Conservation (phyloP, 2,329 filamentous ascomycete species). For the Scedosporium aurantiacum region DNA sequence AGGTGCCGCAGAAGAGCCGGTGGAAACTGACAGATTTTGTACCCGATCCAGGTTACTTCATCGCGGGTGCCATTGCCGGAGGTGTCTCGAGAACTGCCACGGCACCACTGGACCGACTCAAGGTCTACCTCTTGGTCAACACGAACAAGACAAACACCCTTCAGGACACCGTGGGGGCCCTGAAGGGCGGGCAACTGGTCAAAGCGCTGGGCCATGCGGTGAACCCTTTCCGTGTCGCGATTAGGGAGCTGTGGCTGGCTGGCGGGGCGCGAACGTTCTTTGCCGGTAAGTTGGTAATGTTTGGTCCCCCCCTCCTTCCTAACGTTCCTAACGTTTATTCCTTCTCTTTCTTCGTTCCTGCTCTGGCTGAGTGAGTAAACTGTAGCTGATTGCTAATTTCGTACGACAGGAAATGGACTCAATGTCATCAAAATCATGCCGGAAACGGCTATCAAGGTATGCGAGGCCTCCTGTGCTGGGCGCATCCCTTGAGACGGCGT, state of each 20-base stretch:
- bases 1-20: conserved; percentile 9
- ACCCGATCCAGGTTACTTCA: conserved; percentile 91
- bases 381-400: conserved; percentile 7
- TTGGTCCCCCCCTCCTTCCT: background rate
- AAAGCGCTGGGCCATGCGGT: conserved; percentile 54
- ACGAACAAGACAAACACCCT: conserved; percentile 38
- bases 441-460: conserved; percentile 81
- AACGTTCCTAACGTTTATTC: background rate
- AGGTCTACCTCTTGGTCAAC: conserved; percentile 94
- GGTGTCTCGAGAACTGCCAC: conserved; percentile 92
- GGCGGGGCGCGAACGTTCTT: conserved; percentile 86
- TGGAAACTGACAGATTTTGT: conserved; percentile 53
- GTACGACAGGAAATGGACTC: conserved; percentile 67
- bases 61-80: conserved; percentile 89
- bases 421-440: conserved; percentile 99
- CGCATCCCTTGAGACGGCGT: background rate
- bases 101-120: conserved; percentile 89
- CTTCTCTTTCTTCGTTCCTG: background rate
- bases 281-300: conserved; percentile 52
- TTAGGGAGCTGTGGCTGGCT: conserved; percentile 69
- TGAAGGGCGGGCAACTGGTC: conserved; percentile 58
- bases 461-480: conserved; percentile 5
- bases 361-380: background rate
- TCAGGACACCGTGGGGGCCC: conserved; percentile 49
- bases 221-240: conserved; percentile 60